Evolutionary conservation across 192 early-diverging fungal species (phyloP).

Genomic region (Obelidium mucronatum): DNA sequence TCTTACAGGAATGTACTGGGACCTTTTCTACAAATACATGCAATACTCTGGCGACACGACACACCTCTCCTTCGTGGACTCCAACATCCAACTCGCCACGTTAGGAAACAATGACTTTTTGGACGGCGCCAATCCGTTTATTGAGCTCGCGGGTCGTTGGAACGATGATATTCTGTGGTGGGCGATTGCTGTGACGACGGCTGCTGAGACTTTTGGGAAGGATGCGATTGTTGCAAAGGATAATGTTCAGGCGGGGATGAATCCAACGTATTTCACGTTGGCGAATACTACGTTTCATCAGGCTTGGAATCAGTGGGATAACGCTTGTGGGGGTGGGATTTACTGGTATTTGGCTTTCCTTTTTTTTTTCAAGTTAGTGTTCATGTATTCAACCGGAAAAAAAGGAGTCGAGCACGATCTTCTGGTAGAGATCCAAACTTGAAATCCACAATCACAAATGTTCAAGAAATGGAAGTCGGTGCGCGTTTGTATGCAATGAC

Average conservation of each 20-base stretch:
- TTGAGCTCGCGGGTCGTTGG: constrained; percentile 3
- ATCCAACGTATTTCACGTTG: constrained; percentile 27
- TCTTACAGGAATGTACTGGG: constrained; percentile 19
- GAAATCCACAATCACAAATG: constrained; percentile 59
- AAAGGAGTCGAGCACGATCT: background rate
- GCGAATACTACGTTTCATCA: constrained; percentile 45
- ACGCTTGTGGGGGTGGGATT: background rate
- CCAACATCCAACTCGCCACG: background rate
- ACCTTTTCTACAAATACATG: constrained; percentile 34
- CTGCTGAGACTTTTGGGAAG: constrained; percentile 51
- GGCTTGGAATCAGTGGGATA: constrained; percentile 48
- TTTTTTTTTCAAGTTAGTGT: constrained; percentile 52
- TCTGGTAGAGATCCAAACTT: constrained; percentile 26
- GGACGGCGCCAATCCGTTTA: background rate
- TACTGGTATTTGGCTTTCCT: background rate
- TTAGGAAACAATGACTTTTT: constrained; percentile 1
- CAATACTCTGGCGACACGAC: constrained; percentile 15
- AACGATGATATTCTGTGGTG: constrained; percentile 55
- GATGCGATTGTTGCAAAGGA: constrained; percentile 42
- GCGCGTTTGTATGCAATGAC: constrained; percentile 45
- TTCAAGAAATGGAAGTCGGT: constrained; percentile 41
- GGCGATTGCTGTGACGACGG: constrained; percentile 44
- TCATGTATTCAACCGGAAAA: constrained; percentile 24
- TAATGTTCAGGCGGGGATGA: constrained; percentile 24
- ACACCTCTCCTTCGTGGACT: constrained; percentile 14